phyloP scores from a whole-genome alignment of 768 basidiomycete genomes.

The Boletus rubroflammeus region DNA sequence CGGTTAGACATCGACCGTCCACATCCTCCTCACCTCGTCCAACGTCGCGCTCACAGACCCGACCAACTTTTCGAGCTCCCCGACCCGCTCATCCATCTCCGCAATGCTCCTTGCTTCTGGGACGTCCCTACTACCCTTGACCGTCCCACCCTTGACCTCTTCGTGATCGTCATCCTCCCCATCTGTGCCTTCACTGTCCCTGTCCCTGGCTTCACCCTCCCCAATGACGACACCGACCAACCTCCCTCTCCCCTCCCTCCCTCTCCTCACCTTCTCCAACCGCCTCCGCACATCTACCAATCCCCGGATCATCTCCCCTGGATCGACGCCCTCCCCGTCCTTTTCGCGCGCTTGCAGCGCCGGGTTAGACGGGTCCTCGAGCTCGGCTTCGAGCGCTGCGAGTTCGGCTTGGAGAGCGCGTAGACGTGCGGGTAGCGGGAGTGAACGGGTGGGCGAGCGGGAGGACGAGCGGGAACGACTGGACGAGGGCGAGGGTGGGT shows the following conservation, averaged over 20 bases:
- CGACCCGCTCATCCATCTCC: constrained; percentile 81
- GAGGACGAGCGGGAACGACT: constrained; percentile 40
- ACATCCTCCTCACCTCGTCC: constrained; percentile 60
- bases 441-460: constrained; percentile 29
- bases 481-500: constrained; percentile 59
- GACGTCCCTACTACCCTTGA: constrained; percentile 18
- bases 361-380: constrained; percentile 79
- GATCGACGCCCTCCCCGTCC: constrained; percentile 51
- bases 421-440: constrained; percentile 56
- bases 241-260: constrained; percentile 61
- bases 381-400: constrained; percentile 71
- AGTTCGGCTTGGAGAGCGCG: constrained; percentile 74
- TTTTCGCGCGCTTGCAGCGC: constrained; percentile 56
- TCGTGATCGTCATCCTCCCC: constrained; percentile 4
- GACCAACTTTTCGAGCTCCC: constrained; percentile 76
- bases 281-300: constrained; percentile 71
- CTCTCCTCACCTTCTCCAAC: constrained; percentile 62
- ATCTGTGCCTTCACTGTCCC: neutral
- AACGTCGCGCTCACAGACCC: constrained; percentile 76
- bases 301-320: constrained; percentile 72
- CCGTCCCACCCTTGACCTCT: neutral
- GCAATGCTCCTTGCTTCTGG: constrained; percentile 50
- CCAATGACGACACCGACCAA: constrained; percentile 57
- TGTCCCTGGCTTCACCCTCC: constrained; percentile 11
- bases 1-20: neutral